Evolutionary conservation across 169 alveolate species (phyloP).

Genomic region (Amoebophrya sp.): DNA sequence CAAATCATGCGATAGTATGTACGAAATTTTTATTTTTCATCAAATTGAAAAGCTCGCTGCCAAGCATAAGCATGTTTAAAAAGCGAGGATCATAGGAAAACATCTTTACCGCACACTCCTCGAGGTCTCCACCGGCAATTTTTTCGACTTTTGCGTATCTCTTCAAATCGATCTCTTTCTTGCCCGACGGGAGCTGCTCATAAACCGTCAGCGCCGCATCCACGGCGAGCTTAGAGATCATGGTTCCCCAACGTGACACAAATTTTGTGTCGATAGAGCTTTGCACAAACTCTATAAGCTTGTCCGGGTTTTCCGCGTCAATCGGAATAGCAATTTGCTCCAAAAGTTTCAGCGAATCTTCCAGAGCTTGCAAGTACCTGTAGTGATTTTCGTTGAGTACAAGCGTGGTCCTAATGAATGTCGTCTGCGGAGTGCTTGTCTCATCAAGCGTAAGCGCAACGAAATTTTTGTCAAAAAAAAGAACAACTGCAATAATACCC

Average conservation of each 20-base stretch:
- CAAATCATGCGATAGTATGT: too few species aligned
- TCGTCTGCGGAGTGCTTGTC: too few species aligned
- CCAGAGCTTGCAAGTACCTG: constrained; percentile 45
- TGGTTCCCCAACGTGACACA: constrained; percentile 83
- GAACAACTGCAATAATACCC: constrained; percentile 70
- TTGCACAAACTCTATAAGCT: constrained; percentile 21
- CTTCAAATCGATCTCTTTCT: constrained; percentile 86
- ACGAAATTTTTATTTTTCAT: too few species aligned
- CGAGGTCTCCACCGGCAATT: constrained; percentile 98
- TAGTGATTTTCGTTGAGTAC: too few species aligned
- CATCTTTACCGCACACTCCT: constrained; percentile 74
- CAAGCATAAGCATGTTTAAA: too few species aligned
- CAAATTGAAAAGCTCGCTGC: too few species aligned
- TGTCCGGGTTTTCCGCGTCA: constrained; percentile 69
- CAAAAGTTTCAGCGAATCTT: constrained; percentile 50
- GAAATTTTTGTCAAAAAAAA: too few species aligned
- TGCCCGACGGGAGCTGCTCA: constrained; percentile 60
- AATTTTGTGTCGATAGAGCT: constrained; percentile 52
- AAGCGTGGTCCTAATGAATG: too few species aligned
- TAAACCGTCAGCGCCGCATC: constrained; percentile 83
- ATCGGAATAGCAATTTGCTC: constrained; percentile 77
- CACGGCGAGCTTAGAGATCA: constrained; percentile 84
- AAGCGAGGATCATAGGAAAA: too few species aligned
- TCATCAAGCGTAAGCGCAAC: too few species aligned
- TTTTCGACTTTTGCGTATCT: constrained; percentile 93